These are phyloP conservation scores for Phyllosticta citriasiana DNA, from an alignment of 2,329 filamentous ascomycete species.

Conservation along the genomic window DNA sequence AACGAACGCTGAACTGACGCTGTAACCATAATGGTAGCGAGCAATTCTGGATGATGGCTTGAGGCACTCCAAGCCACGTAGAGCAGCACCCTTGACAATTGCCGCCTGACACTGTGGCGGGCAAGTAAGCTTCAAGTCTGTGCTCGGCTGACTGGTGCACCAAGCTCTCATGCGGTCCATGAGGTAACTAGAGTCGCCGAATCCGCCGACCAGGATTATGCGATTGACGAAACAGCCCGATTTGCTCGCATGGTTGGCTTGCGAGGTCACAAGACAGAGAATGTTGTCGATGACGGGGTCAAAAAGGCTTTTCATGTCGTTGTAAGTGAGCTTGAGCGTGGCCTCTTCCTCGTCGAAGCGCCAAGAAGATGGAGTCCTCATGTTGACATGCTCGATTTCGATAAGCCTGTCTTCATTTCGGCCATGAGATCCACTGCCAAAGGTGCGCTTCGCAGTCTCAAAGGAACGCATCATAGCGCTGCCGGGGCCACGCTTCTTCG, in stretches of 20 bases:
- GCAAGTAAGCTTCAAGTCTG: slow-evolving; percentile 2
- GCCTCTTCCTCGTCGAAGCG: slow-evolving; percentile 7
- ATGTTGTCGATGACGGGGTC: slow-evolving; percentile 6
- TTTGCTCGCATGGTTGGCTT: not conserved
- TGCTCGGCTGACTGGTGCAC: not conserved
- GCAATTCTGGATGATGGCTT: not conserved
- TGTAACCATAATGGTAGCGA: not conserved
- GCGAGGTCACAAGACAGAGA: not conserved
- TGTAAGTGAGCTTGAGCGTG: not conserved
- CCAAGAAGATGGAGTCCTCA: not conserved
- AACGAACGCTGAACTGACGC: not conserved
- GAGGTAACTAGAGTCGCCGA: slow-evolving; percentile 10
- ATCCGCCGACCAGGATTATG: slow-evolving; percentile 12
- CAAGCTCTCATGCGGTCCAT: not conserved
- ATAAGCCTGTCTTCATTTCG: not conserved
- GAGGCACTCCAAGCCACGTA: not conserved
- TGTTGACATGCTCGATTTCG: slow-evolving; percentile 2
- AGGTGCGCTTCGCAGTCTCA: slow-evolving; percentile 23
- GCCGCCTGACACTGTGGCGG: slow-evolving; percentile 2
- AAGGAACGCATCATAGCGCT: slow-evolving; percentile 27
- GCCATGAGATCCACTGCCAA: slow-evolving; percentile 11
- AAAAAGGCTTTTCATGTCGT: slow-evolving; percentile 4
- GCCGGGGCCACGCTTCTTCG: slow-evolving; percentile 19
- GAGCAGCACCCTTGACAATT: not conserved
- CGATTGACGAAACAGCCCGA: not conserved